Evolutionary conservation across 768 basidiomycete species (phyloP).

Genomic region (Postia placenta): DNA sequence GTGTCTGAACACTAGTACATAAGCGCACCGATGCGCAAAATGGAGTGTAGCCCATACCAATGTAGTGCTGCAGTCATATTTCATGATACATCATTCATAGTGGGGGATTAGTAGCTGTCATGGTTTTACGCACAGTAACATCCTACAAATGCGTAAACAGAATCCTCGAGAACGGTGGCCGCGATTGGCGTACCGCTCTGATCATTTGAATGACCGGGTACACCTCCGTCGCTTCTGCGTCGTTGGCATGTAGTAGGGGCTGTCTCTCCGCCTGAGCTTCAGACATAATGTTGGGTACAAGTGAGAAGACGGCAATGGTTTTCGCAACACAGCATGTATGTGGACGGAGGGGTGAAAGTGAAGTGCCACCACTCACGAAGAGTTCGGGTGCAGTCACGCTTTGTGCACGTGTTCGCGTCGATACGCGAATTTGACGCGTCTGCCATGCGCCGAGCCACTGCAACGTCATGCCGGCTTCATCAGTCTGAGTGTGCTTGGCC

Average conservation of each 20-base stretch:
- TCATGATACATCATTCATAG: no score
- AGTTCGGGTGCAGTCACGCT: neutral
- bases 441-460: neutral
- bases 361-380: neutral
- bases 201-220: constrained; percentile 83
- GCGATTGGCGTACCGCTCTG: constrained; percentile 47
- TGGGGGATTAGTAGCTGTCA: no score
- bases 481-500: neutral
- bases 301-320: neutral
- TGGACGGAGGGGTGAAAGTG: neutral
- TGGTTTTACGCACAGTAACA: constrained; percentile 39
- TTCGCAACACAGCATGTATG: neutral
- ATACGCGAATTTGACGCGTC: neutral
- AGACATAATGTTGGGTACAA: neutral
- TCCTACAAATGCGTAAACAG: constrained; percentile 37
- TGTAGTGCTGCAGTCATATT: constrained; percentile 47
- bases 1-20: constrained; percentile 50
- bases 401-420: neutral
- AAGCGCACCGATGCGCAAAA: neutral
- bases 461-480: neutral
- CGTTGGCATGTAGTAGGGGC: constrained; percentile 42
- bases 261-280: constrained; percentile 25
- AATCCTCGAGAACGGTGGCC: no score
- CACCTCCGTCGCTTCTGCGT: constrained; percentile 54
- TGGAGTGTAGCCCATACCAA: constrained; percentile 37